Percentiles rank a stretch among this genome's conserved stretches.
phyloP scores from a whole-genome alignment of 768 basidiomycete species.

The Cyclocybe aegerita region DNA sequence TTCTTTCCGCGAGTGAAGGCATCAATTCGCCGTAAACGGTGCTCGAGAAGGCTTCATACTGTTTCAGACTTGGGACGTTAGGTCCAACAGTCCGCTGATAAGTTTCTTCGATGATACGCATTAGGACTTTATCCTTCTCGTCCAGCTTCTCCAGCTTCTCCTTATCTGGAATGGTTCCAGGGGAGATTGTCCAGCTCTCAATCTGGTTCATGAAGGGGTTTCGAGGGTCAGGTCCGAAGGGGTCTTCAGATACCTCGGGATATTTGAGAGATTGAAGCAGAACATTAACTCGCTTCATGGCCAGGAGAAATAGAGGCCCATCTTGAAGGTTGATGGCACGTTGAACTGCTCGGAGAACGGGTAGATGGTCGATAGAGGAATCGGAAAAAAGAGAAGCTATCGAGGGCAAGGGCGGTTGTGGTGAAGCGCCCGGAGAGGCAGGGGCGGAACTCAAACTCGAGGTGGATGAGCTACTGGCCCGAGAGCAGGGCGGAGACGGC shows the following conservation, averaged over 20 bases:
- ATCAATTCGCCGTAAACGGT: constrained; percentile 90
- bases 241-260: constrained; percentile 52
- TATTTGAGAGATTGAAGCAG: constrained; percentile 67
- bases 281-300: constrained; percentile 61
- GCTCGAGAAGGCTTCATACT: constrained; percentile 82
- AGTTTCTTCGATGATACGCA: constrained; percentile 83
- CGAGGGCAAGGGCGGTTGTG: constrained; percentile 24
- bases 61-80: constrained; percentile 73
- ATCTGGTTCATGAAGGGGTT: constrained; percentile 52
- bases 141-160: too few relatives aligned
- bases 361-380: constrained; percentile 23
- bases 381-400: constrained; percentile 20
- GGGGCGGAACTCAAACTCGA: constrained; percentile 24
- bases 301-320: constrained; percentile 68
- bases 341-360: constrained; percentile 57
- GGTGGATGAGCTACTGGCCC: constrained; percentile 24
- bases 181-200: constrained; percentile 44
- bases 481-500: constrained; percentile 31
- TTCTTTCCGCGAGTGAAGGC: constrained; percentile 78
- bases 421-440: constrained; percentile 28
- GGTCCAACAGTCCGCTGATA: constrained; percentile 95
- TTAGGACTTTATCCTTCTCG: constrained; percentile 39
- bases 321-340: constrained; percentile 69
- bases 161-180: constrained; percentile 53
- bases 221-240: constrained; percentile 39